Percentiles rank a stretch among this genome's conserved stretches.
Conservation (phyloP, 805 yeast genomes). For the Saturnispora saitoi region DNA sequence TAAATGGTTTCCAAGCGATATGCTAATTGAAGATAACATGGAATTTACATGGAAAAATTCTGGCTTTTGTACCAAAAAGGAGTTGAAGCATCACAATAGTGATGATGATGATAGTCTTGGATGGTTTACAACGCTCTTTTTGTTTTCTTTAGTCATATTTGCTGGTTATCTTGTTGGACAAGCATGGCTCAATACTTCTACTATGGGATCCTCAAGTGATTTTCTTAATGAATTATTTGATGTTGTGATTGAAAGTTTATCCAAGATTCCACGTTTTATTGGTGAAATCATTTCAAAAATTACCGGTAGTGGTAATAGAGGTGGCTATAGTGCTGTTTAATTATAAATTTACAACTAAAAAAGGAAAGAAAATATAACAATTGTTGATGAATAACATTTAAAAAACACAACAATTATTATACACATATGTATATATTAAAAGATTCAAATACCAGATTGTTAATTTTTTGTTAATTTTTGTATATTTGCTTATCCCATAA, state of each 20-base stretch:
- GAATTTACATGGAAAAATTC: slow-evolving; percentile 23
- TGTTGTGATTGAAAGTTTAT: slow-evolving; percentile 46
- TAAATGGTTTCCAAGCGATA: slow-evolving; percentile 7
- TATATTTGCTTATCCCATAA: not conserved
- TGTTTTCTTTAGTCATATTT: slow-evolving; percentile 58
- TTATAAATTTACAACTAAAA: not conserved
- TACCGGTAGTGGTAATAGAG: slow-evolving; percentile 57
- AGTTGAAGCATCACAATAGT: slow-evolving; percentile 16
- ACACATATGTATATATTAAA: not conserved
- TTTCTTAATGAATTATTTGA: slow-evolving; percentile 68
- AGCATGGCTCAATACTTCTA: slow-evolving; percentile 61
- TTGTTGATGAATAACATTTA: not conserved
- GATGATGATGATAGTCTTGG: slow-evolving; percentile 51
- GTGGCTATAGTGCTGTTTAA: slow-evolving; percentile 91
- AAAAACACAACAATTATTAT: not conserved
- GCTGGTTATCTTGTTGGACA: slow-evolving; percentile 66
- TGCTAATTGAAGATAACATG: no score
- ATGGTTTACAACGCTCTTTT: slow-evolving; percentile 74
- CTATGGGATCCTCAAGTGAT: slow-evolving; percentile 62
- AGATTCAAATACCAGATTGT: not conserved
- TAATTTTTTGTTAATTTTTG: not conserved
- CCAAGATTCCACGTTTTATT: slow-evolving; percentile 55
- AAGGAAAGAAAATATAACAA: not conserved
- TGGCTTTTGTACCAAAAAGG: slow-evolving; percentile 9
- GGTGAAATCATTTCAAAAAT: slow-evolving; percentile 62